phyloP scores from a whole-genome alignment of 108 stramenopile species.

The Discostella stelligeroides region DNA sequence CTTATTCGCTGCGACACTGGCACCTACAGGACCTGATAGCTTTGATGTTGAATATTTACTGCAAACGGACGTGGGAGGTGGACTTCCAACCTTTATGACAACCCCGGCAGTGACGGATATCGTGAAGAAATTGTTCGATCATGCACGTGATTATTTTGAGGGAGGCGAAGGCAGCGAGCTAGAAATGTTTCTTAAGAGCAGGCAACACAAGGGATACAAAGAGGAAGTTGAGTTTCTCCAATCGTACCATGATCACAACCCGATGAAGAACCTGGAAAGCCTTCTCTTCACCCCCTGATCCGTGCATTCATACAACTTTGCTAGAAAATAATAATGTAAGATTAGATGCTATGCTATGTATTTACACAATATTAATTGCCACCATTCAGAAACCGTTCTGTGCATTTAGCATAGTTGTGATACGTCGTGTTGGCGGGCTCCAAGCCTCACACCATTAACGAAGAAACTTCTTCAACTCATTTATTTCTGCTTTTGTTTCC shows the following conservation, averaged over 20 bases:
- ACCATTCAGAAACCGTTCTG: neutral
- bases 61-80: slow-evolving; percentile 51
- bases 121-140: slow-evolving; percentile 51
- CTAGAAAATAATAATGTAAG: slow-evolving; percentile 8
- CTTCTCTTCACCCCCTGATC: slow-evolving; percentile 19
- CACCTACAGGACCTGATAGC: slow-evolving; percentile 31
- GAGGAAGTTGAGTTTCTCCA: slow-evolving; percentile 3
- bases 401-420: neutral
- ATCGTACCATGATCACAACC: neutral
- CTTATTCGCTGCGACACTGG: slow-evolving; percentile 48
- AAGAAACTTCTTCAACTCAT: slow-evolving; percentile 27
- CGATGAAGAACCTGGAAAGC: slow-evolving; percentile 16
- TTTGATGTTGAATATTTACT: slow-evolving; percentile 54
- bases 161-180: slow-evolving; percentile 41
- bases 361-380: no score
- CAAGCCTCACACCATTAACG: slow-evolving; percentile 4
- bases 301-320: neutral
- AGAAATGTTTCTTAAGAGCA: slow-evolving; percentile 27
- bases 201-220: slow-evolving; percentile 5
- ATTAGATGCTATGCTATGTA: neutral
- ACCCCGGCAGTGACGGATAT: slow-evolving; percentile 43
- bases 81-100: slow-evolving; percentile 46
- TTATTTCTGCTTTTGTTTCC: slow-evolving; percentile 23
- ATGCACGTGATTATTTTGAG: slow-evolving; percentile 45
- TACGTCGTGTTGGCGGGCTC: no score